Evolutionary conservation across 2,329 filamentous ascomycete species (phyloP), one percentile per base, ranked within the genome.

Genomic region (Claviceps spartinae): DNA sequence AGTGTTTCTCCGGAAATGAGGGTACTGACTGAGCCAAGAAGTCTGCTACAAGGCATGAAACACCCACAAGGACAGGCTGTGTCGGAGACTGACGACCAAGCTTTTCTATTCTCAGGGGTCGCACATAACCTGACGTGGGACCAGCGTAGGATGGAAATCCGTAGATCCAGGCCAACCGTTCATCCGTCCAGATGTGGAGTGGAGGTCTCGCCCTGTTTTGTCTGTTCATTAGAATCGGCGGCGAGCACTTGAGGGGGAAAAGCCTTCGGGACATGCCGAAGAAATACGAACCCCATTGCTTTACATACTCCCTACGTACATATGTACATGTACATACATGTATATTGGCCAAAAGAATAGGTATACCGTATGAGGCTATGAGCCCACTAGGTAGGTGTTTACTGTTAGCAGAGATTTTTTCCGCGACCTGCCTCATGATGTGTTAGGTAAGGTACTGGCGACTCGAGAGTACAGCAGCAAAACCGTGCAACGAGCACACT

Each of bases 41-140:
- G 44, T 42, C 52, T 56, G 54, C 55, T 55, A 54, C 55, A 51
- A 54, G 54, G 49, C 49, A 51, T 57, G 55, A 59, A 58, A 59
- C 54, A 38, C 36, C 26, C 24, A 47, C 50, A 55, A 52, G 52
- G 42, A 52, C 44, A 40, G 40, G 49, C 36, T 46, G 48, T 26
- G 45, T 47, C 47, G 52, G 54, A 46, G 20, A n/a, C 53, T 54
- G 48, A 53, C 47, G 50, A 50, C 43, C 51, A 45, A 42, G 45
- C 24, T 18, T 22, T 41, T 41, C 44, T 43, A 44, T 49, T 36
- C 16, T 49, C 49, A 54, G 56, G 54, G 56, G 56, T 53, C 47
- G 46, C 50, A 51, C 45, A 46, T 43, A 16, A 18, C 11, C 14
- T 37, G 40, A 51, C 48, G 54, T 59, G 56, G 55, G 54, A 59